Evolutionary conservation across 1,284 basidiomycete species (phyloP).

Genomic region (Lentinula novae-zelandiae): DNA sequence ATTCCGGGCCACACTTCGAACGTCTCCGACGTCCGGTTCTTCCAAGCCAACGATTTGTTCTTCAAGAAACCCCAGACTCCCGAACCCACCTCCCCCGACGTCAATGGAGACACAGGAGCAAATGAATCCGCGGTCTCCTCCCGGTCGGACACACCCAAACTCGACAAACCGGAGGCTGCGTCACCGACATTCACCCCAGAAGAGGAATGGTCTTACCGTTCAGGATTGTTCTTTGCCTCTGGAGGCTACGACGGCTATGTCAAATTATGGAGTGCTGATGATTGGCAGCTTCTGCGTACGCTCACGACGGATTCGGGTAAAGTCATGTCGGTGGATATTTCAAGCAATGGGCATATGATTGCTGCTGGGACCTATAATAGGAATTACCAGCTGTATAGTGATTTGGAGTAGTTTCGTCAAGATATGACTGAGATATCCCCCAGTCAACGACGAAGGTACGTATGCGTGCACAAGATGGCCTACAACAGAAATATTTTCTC

Average conservation of each 20-base stretch:
- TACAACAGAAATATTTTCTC: no score
- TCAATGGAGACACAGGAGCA: constrained; percentile 9
- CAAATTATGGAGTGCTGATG: constrained; percentile 96
- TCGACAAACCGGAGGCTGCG: background rate
- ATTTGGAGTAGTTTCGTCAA: background rate
- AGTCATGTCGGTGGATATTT: constrained; percentile 96
- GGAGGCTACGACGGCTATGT: constrained; percentile 95
- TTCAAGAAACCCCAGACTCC: constrained; percentile 37
- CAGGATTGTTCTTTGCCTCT: constrained; percentile 91
- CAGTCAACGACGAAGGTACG: no score
- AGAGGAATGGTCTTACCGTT: constrained; percentile 72
- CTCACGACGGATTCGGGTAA: constrained; percentile 94
- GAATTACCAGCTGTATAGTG: constrained; percentile 81
- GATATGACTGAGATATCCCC: no score
- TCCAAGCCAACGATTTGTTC: constrained; percentile 55
- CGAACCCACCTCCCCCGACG: constrained; percentile 14
- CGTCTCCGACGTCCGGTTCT: constrained; percentile 94
- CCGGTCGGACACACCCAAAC: background rate
- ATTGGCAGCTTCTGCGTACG: constrained; percentile 90
- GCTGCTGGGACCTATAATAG: constrained; percentile 91
- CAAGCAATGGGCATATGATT: constrained; percentile 78
- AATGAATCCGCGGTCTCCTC: constrained; percentile 9
- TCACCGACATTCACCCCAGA: constrained; percentile 7
- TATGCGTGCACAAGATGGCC: no score
- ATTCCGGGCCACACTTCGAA: constrained; percentile 96